A percentile compares a stretch with the other conserved stretches of the same genome.
Conservation (phyloP, 345 rosid genomes). For the Hibiscus syriacus region DNA sequence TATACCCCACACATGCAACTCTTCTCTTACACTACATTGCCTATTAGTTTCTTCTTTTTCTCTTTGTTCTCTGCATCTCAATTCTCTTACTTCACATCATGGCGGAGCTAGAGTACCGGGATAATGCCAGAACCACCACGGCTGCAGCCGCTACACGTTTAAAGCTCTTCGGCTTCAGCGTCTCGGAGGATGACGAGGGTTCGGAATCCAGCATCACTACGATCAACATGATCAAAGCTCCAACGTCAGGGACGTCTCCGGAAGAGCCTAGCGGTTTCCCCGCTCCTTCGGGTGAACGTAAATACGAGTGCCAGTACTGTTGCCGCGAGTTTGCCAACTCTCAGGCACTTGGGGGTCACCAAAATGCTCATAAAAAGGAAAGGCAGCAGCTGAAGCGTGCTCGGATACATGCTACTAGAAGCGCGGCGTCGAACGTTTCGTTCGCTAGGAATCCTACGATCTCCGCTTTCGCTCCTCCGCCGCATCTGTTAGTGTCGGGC, state of each 20-base stretch:
- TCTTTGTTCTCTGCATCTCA: background rate
- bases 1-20: constrained; percentile 33
- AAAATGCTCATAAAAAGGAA: constrained; percentile 83
- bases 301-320: constrained; percentile 81
- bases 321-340: constrained; percentile 74
- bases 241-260: constrained; percentile 18
- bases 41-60: background rate
- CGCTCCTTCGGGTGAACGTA: constrained; percentile 35
- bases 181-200: constrained; percentile 58
- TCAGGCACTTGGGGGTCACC: constrained; percentile 77
- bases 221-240: constrained; percentile 28
- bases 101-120: constrained; percentile 45
- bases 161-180: constrained; percentile 85
- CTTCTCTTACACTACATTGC: constrained; percentile 9
- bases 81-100: constrained; percentile 11
- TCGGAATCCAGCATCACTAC: constrained; percentile 19
- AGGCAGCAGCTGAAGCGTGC: constrained; percentile 73
- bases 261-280: constrained; percentile 50
- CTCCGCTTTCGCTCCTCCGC: constrained; percentile 83
- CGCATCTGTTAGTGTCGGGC: constrained; percentile 51
- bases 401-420: constrained; percentile 55
- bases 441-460: constrained; percentile 70
- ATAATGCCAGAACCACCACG: constrained; percentile 24
- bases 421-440: constrained; percentile 49
- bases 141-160: constrained; percentile 30